Evolutionary conservation across 441 rosid species (phyloP).

Genomic region (Viola pubescens): DNA sequence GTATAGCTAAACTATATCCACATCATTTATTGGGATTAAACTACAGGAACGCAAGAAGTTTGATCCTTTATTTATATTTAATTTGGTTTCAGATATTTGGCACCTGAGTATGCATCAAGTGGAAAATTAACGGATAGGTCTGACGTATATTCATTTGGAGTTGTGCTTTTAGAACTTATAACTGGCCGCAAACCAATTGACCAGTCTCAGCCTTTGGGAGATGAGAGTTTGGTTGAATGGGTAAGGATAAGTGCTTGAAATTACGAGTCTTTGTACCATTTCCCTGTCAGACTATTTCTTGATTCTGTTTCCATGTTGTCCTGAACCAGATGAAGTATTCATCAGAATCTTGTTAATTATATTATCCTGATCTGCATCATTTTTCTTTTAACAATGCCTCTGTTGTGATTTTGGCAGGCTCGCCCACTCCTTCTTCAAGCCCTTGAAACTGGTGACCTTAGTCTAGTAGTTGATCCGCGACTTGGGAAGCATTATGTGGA

Average conservation of each 20-base stretch:
- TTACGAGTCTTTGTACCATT: neutral
- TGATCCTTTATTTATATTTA: neutral
- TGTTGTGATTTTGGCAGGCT: conserved; percentile 41
- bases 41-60: conserved; percentile 2
- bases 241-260: conserved; percentile 25
- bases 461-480: conserved; percentile 55
- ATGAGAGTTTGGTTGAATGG: conserved; percentile 91
- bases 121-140: conserved; percentile 84
- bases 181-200: conserved; percentile 82
- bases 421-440: conserved; percentile 62
- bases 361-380: neutral
- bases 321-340: neutral
- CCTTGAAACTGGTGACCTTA: conserved; percentile 51
- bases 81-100: conserved; percentile 57
- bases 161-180: conserved; percentile 74
- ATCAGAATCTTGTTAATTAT: neutral
- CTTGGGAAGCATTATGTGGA: conserved; percentile 62
- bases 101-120: conserved; percentile 87
- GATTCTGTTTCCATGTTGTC: neutral
- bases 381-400: neutral
- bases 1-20: conserved; percentile 4
- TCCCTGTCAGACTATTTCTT: neutral
- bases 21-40: neutral
- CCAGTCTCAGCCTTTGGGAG: conserved; percentile 63
- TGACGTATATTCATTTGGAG: conserved; percentile 86